phyloP scores from a whole-genome alignment of 768 basidiomycete species.

The Lactarius hengduanensis region DNA sequence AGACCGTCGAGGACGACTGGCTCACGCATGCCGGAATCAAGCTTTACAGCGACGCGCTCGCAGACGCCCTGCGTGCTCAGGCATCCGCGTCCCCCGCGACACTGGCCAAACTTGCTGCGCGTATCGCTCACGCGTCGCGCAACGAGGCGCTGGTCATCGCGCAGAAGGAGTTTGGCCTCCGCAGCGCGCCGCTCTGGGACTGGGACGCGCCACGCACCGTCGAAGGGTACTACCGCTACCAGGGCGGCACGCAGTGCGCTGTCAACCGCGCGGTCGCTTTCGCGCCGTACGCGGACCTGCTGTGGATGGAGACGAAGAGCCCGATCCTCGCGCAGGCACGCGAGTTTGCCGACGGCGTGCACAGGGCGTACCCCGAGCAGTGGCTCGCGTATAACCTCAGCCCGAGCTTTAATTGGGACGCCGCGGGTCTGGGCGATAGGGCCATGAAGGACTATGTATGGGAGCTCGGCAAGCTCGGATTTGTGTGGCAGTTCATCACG shows the following conservation, averaged over 20 bases:
- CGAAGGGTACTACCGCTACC: slow-evolving; percentile 96
- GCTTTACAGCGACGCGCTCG: slow-evolving; percentile 73
- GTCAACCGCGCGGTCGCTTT: slow-evolving; percentile 90
- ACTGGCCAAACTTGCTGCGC: slow-evolving; percentile 61
- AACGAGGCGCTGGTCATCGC: slow-evolving; percentile 71
- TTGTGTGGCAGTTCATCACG: slow-evolving; percentile 99
- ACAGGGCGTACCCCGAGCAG: slow-evolving; percentile 76
- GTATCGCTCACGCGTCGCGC: slow-evolving; percentile 67
- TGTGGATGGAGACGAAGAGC: slow-evolving; percentile 98
- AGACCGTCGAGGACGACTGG: slow-evolving; percentile 90
- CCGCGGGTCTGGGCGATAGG: slow-evolving; percentile 79
- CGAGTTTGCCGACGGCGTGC: slow-evolving; percentile 90
- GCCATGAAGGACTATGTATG: slow-evolving; percentile 91
- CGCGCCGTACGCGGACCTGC: slow-evolving; percentile 87
- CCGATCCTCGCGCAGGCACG: slow-evolving; percentile 90
- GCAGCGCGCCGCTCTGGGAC: slow-evolving; percentile 80
- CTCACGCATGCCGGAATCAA: slow-evolving; percentile 70
- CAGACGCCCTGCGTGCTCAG: slow-evolving; percentile 62
- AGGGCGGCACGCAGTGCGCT: slow-evolving; percentile 94
- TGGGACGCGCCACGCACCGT: slow-evolving; percentile 94
- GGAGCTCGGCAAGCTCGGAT: slow-evolving; percentile 93
- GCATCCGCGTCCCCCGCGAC: slow-evolving; percentile 45
- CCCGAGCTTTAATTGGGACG: slow-evolving; percentile 93
- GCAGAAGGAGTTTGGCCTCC: slow-evolving; percentile 73
- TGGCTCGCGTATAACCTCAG: slow-evolving; percentile 97